Base-by-base conservation (phyloP, 805 yeast genomes). In the Metschnikowia shivogae region DNA sequence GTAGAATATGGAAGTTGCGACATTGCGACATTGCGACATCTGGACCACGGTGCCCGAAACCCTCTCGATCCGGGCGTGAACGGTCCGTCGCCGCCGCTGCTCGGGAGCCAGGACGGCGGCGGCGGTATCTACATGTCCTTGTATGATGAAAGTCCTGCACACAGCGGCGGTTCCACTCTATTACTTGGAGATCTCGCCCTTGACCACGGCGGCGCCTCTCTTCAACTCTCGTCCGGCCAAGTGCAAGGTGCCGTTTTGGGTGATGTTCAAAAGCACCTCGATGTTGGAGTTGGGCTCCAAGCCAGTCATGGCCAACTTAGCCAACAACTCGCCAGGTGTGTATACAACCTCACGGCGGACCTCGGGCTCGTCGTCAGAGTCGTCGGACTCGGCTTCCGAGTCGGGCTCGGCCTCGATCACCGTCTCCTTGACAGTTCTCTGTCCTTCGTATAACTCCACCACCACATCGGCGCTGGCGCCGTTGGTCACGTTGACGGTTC, bases 361-460 rank as follows among this genome's bases (percentile, higher is more conserved):
- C 68, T 90, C 97, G 54, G 96, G 97, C 73, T 90, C 97, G 54
- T 87, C 95, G 58, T 89, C 96, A 10, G 71, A 68, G 42, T 63
- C 69, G 53, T 73, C 82, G 28, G 71, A 77, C 34, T 74, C 80
- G 34, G 70, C 77, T 50, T 66, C 77, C 14, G 49, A 44, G 12
- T 37, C 26, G 42, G 74, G 78, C 61, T 74, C 78, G 42, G 83
- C 78, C 68, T 87, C 96, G 36, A 88, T 65, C 55, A 82, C 82
- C 48, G 88, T 86, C 67, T 89, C 95, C 70, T 84, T 82, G 57
- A 90, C 73, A 57, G 86, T 79, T 62, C 90, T 80, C 65, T 84
- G 84, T 67, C 93, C 96, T 72, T 90, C 97, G 66, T 76, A 83
- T 53, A 93, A 77, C 62, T 83, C 82, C 49, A 93, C 65, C 43